Evolutionary conservation across 2,329 filamentous ascomycete species (phyloP).

Genomic region (Cladosporium phlei): DNA sequence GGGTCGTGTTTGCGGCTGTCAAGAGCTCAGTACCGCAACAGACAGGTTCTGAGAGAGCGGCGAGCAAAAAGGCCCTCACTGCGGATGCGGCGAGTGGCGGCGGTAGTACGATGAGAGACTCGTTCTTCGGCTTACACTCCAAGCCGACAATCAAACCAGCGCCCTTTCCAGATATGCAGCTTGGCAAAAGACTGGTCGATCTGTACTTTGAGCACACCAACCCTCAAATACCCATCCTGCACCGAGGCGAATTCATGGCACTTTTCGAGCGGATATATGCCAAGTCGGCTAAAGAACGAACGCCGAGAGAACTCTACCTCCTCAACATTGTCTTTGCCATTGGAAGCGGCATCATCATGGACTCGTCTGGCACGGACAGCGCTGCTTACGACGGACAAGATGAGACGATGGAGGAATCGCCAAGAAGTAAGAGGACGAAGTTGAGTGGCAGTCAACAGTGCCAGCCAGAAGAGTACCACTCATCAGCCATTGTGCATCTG

Average conservation of each 20-base stretch:
- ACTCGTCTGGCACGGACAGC: slow-evolving; percentile 35
- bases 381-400: slow-evolving; percentile 30
- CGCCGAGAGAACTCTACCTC: slow-evolving; percentile 81
- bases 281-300: slow-evolving; percentile 60
- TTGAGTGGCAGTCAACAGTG: slow-evolving; percentile 46
- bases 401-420: slow-evolving; percentile 22
- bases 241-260: slow-evolving; percentile 82
- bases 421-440: slow-evolving; percentile 47
- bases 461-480: slow-evolving; percentile 93
- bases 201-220: slow-evolving; percentile 96
- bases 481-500: slow-evolving; percentile 85
- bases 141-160: slow-evolving; percentile 83
- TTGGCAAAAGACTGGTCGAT: slow-evolving; percentile 67
- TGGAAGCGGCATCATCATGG: slow-evolving; percentile 86
- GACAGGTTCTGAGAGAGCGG: slow-evolving; percentile 56
- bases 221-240: slow-evolving; percentile 88
- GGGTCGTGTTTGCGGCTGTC: slow-evolving; percentile 89
- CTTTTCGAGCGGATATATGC: slow-evolving; percentile 80
- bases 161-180: slow-evolving; percentile 70
- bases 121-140: slow-evolving; percentile 93
- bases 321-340: slow-evolving; percentile 97
- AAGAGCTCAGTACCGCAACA: slow-evolving; percentile 63
- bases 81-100: slow-evolving; percentile 48
- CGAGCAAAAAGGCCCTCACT: slow-evolving; percentile 51
- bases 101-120: slow-evolving; percentile 84